Evolutionary conservation across 768 basidiomycete species (phyloP), one percentile per base, ranked within the genome.

Genomic region (Kwoniella europaea): DNA sequence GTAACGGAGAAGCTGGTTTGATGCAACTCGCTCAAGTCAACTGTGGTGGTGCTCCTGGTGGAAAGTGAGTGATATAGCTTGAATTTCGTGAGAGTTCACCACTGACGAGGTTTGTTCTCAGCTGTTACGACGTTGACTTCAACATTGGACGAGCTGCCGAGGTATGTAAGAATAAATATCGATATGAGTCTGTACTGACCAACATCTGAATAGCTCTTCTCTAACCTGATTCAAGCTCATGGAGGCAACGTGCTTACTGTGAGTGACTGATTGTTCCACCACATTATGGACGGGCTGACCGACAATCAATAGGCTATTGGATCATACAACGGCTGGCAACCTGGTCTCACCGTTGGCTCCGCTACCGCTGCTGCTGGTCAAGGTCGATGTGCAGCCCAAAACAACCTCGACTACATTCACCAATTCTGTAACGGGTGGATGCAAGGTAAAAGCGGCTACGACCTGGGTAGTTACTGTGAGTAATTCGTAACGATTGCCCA

Each of bases 21-120:
- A 94, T 94, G 92, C 92, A 94, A 82, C 86, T 94, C 72, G 91
- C 91, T 18, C 78, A 82, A 52, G 91, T 92, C 72, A 94, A 93
- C 83, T 94, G 92, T 76, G 86, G 78, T 27, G 69, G 69, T n/a
- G 66, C 71, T 22, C 66, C 70, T 5, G 67, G 64, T 52, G 59
- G 69, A 27, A 66, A 74, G 64, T 73, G 64, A 57, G 67, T 68
- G 2, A 4, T 13, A 2, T 27, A 9, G 60, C 35, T 60, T 22
- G 5, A 4, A 9, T 13, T 6, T 24, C 16, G 15, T 55, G 9
- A 24, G 1, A 13, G n/a, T n/a, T n/a, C 18, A 10, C 5, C 50
- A 15, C 16, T 63, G 41, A 65, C 52, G 7, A 42, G 13, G 13
- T 27, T 0, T 52, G 20, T 52, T 16, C 66, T 63, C 56, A 80